These are phyloP conservation scores for Penicillium antarcticum DNA, from an alignment of 495 filamentous ascomycete species.

Conservation along the genomic window DNA sequence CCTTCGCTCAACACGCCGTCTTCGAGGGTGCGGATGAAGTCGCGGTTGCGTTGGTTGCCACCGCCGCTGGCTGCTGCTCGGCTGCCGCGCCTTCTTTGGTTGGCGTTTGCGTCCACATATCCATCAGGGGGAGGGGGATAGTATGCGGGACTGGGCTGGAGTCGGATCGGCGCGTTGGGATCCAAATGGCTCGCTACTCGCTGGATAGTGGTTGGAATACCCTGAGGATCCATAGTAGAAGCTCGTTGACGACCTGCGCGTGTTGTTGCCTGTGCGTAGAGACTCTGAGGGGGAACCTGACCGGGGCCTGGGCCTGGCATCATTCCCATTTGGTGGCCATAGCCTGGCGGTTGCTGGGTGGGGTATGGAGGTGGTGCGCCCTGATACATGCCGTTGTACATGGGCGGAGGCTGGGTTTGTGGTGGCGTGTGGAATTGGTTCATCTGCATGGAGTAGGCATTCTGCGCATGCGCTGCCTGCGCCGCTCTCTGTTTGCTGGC, in stretches of 20 bases:
- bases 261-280: slow-evolving; percentile 84
- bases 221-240: slow-evolving; percentile 93
- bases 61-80: slow-evolving; percentile 53
- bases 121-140: slow-evolving; percentile 95
- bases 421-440: slow-evolving; percentile 49
- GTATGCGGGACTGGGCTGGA: slow-evolving; percentile 96
- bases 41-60: slow-evolving; percentile 62
- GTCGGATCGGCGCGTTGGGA: slow-evolving; percentile 86
- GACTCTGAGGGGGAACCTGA: slow-evolving; percentile 64
- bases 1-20: slow-evolving; percentile 89
- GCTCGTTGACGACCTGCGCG: slow-evolving; percentile 84
- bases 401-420: slow-evolving; percentile 55
- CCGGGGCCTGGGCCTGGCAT: slow-evolving; percentile 45
- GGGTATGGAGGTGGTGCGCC: slow-evolving; percentile 85
- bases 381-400: slow-evolving; percentile 81
- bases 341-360: slow-evolving; percentile 61
- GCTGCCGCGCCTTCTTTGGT: slow-evolving; percentile 73
- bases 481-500: slow-evolving; percentile 80
- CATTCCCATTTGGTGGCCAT: slow-evolving; percentile 71
- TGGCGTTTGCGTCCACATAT: slow-evolving; percentile 60
- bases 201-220: slow-evolving; percentile 90
- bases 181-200: slow-evolving; percentile 96
- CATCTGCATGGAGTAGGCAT: slow-evolving; percentile 58
- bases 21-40: slow-evolving; percentile 92
- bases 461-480: slow-evolving; percentile 59